Evolutionary conservation across 768 basidiomycete species (phyloP).

Genomic region (Chiua virens): DNA sequence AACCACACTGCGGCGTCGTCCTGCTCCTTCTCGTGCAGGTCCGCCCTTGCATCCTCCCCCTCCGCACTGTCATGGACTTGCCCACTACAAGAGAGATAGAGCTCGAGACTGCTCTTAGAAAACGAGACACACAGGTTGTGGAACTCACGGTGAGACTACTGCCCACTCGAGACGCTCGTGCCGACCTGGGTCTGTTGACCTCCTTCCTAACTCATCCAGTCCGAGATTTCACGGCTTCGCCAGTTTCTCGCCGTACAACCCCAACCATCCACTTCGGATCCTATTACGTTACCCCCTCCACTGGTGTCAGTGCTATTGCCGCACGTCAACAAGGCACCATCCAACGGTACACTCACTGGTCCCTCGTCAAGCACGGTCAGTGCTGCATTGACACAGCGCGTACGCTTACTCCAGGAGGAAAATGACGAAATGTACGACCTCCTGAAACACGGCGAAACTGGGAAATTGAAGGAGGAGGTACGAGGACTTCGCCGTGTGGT

Average conservation of each 20-base stretch:
- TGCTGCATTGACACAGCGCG: constrained; percentile 74
- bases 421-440: constrained; percentile 85
- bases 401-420: constrained; percentile 75
- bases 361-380: constrained; percentile 56
- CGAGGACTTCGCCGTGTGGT: constrained; percentile 67
- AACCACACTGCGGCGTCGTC: constrained; percentile 27
- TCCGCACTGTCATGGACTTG: constrained; percentile 52
- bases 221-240: constrained; percentile 70
- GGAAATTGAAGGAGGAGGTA: constrained; percentile 80
- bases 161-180: constrained; percentile 20
- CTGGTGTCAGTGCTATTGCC: constrained; percentile 68
- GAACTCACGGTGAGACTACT: constrained; percentile 63
- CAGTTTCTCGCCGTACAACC: constrained; percentile 64
- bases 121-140: constrained; percentile 69
- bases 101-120: constrained; percentile 74
- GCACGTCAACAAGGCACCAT: constrained; percentile 50
- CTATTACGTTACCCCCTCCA: constrained; percentile 69
- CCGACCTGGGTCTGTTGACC: constrained; percentile 19
- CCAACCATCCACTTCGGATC: constrained; percentile 54
- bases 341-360: constrained; percentile 13
- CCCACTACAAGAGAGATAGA: constrained; percentile 78
- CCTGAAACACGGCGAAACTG: constrained; percentile 72
- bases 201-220: constrained; percentile 41
- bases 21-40: constrained; percentile 9
- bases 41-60: constrained; percentile 9